Base-by-base conservation (phyloP, 768 basidiomycete genomes). In the Scleroderma citrinum region DNA sequence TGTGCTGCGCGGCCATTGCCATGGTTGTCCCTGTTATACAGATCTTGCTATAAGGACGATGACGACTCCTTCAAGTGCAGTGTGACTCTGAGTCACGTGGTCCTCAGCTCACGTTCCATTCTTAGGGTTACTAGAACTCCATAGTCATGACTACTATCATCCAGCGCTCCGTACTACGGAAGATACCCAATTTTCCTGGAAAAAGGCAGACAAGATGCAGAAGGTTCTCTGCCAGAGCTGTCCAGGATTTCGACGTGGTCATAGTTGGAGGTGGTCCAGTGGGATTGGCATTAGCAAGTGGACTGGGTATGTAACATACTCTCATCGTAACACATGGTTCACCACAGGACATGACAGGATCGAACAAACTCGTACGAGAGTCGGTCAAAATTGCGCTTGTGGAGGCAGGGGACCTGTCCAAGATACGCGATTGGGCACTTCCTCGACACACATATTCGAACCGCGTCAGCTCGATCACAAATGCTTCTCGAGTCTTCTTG, bases 251-350 rank as follows among this genome's bases (percentile, higher is more conserved):
- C 55, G 96, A 98, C 64, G 76, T 98, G 30, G 89, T 95, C 19
- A 88, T 98, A 57, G 90, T 98, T 21, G 95, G 96, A 16, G 96
- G 91, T 23, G 95, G 94, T 2, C 93, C 92, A 21, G 90, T 81
- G 4, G 96, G 96, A 3, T 76, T 99, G 35, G 87, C 93, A 12
- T 71, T 99, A 31, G 93, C 92, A 3, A 82, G 81, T 60, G 90
- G 92, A 30, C 74, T 99, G 7, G 78, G 94, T 95, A 62, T 51
- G 78, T 65, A 19, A 7, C 7, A 3, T 17, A 23, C 10, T 47
- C 11, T 14, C 14, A 35, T 16, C 31, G n/a, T n/a, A 10, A 16
- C 46, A 21, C 29, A 10, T 42, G 2, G 36, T 42, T 29, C 14
- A 31, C 47, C 43, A 46, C 52, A 5, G 12, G 10, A 34, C 30